These are phyloP conservation scores for Sporisorium reilianum DNA, from an alignment of 1,284 basidiomycete species.

Conservation along the genomic window DNA sequence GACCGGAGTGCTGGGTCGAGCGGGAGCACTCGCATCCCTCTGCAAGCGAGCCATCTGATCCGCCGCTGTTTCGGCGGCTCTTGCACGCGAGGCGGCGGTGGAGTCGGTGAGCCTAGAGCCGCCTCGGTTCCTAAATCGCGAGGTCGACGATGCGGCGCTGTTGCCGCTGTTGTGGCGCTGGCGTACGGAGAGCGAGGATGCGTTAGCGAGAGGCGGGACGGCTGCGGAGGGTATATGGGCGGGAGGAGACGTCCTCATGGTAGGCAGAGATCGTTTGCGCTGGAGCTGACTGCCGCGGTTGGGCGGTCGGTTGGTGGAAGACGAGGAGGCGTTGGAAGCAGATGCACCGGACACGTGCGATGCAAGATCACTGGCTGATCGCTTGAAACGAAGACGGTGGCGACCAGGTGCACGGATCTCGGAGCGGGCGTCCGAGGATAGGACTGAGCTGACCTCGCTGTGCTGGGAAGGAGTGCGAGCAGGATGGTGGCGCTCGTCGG, in stretches of 20 bases:
- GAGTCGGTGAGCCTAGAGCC: conserved; percentile 48
- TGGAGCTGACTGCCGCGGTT: conserved; percentile 29
- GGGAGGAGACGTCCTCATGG: conserved; percentile 31
- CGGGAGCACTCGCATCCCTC: conserved; percentile 29
- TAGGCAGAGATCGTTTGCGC: conserved; percentile 38
- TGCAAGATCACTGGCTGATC: conserved; percentile 45
- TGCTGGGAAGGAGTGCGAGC: conserved; percentile 22
- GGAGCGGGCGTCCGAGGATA: conserved; percentile 7
- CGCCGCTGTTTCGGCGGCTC: conserved; percentile 55
- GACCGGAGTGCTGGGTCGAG: conserved; percentile 48
- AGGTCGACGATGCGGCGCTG: conserved; percentile 11
- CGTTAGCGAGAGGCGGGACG: not conserved
- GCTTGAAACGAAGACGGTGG: conserved; percentile 40
- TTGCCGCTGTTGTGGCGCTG: conserved; percentile 40
- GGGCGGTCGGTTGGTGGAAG: conserved; percentile 12
- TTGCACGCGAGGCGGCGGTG: conserved; percentile 50
- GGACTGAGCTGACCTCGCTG: conserved; percentile 2
- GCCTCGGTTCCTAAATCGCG: conserved; percentile 18
- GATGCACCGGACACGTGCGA: conserved; percentile 5
- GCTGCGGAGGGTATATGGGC: conserved; percentile 8
- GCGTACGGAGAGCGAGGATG: conserved; percentile 15
- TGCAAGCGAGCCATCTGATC: conserved; percentile 32
- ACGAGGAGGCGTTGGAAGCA: not conserved
- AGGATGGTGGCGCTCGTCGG: conserved; percentile 16
- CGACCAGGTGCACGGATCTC: conserved; percentile 22